phyloP scores from a whole-genome alignment of 2,329 filamentous ascomycete species.

The Thyridium curvatum region DNA sequence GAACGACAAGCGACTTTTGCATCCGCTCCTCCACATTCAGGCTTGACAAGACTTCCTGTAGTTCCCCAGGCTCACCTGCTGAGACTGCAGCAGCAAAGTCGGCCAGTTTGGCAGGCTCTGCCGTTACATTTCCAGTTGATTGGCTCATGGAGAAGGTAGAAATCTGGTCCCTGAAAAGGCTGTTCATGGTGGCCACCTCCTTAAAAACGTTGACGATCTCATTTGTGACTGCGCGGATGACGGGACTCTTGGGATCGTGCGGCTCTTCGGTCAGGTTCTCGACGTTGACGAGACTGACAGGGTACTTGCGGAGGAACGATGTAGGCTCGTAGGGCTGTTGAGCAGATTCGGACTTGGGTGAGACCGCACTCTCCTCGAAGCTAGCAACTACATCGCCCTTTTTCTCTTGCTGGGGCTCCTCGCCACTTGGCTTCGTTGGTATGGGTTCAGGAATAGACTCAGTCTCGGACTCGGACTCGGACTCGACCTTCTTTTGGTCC shows the following conservation, averaged over 20 bases:
- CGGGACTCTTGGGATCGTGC: constrained; percentile 81
- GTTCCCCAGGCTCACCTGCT: constrained; percentile 83
- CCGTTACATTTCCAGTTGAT: constrained; percentile 87
- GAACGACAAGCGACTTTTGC: constrained; percentile 81
- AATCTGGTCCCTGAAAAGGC: constrained; percentile 93
- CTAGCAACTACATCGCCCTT: constrained; percentile 94
- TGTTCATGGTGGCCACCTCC: constrained; percentile 89
- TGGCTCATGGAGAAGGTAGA: constrained; percentile 96
- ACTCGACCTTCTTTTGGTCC: constrained; percentile 44
- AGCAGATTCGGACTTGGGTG: constrained; percentile 45
- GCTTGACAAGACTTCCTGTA: constrained; percentile 85
- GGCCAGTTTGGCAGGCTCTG: constrained; percentile 90
- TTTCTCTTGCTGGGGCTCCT: constrained; percentile 54
- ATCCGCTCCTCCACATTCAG: constrained; percentile 89
- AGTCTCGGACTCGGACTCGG: constrained; percentile 34
- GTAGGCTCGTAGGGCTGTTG: constrained; percentile 69
- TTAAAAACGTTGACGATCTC: constrained; percentile 99
- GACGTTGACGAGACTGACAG: constrained; percentile 90
- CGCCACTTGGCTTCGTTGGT: constrained; percentile 45
- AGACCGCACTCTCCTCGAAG: constrained; percentile 77
- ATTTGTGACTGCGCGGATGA: constrained; percentile 87
- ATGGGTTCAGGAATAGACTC: constrained; percentile 48
- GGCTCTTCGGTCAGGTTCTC: constrained; percentile 88
- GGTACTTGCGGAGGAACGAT: constrained; percentile 83
- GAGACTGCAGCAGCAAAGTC: constrained; percentile 97